phyloP scores from a whole-genome alignment of 164 flowering plant species.

The Stephania yunnanensis region DNA sequence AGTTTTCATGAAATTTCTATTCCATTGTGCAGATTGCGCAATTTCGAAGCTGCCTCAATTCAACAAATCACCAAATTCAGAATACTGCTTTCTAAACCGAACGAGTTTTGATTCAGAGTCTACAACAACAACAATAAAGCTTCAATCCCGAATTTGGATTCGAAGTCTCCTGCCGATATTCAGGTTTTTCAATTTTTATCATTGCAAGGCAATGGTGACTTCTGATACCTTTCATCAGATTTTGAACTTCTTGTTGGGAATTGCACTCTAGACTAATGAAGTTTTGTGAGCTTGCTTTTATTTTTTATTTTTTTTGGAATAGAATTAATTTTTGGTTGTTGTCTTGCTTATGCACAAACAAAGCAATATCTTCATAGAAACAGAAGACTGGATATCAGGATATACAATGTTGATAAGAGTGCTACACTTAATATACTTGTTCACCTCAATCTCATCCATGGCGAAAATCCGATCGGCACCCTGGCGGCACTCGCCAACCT shows the following conservation, averaged over 20 bases:
- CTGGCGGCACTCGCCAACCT: too few relatives aligned
- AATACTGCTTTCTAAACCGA: not conserved
- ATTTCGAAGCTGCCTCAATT: not conserved
- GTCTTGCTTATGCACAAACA: too few relatives aligned
- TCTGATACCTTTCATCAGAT: not conserved
- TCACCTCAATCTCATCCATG: too few relatives aligned
- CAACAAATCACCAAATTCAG: not conserved
- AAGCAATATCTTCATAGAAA: too few relatives aligned
- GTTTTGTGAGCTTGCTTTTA: too few relatives aligned
- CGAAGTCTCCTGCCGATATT: not conserved
- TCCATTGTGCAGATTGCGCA: not conserved
- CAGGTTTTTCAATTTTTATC: not conserved
- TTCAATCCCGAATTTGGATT: not conserved
- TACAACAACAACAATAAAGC: too few relatives aligned
- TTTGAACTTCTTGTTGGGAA: not conserved
- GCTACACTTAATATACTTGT: too few relatives aligned
- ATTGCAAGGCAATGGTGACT: not conserved
- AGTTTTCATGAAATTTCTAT: not conserved
- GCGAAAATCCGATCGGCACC: too few relatives aligned
- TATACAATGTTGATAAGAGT: too few relatives aligned
- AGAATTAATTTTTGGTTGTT: too few relatives aligned
- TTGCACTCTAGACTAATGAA: not conserved
- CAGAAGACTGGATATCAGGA: too few relatives aligned
- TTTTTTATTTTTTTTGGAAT: too few relatives aligned
- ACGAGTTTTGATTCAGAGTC: not conserved